Evolutionary conservation across 805 yeast species (phyloP), one percentile per base, ranked within the genome.

Genomic region (Starmera quercuum): DNA sequence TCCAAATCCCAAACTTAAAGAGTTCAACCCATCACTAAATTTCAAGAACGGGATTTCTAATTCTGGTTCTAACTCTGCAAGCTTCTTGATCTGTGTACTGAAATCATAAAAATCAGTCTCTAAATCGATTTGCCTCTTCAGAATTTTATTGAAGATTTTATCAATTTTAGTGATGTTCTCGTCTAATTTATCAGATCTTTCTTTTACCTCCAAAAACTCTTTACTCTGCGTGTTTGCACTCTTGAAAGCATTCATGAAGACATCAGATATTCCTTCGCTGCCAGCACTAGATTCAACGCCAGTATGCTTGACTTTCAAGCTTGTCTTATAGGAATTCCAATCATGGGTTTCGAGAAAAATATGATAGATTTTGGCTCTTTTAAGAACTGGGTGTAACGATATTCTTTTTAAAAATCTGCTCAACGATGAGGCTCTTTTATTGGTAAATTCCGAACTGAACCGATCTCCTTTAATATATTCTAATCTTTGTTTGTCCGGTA

Each of bases 391-490:
- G 59, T 92, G 97, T 41, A 67, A 65, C 14, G 86, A 68, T 6
- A 90, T 65, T 38, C 95, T 73, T 40, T 72, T 64, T 32, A 90
- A 58, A 50, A 88, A 92, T 39, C 90, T 66, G 45, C 80, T 76
- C 29, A 90, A 64, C 4, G 96, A 83, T 30, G 78, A 75, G 4
- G 94, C 79, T 45, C 98, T 65, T 53, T 84, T 83, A 39, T 69
- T 65, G 0, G 95, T 90, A 56, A 92, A 92, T 38, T 83, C 87
- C 11, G 74, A 67, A 19, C 90, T 77, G 54, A 90, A 90, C 25
- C 97, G 68, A 48, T 90, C 97, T 9, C 98, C 97, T 25, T 94
- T 87, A 33, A 90, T 69, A 58, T 92, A 90, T 54, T 90, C 95
- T 46, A 90, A 66, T 39, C 95, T 74, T 61, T 83, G 84, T 56